Conservation (phyloP, 2,329 filamentous ascomycete genomes). For the Fusarium nisikadoi region DNA sequence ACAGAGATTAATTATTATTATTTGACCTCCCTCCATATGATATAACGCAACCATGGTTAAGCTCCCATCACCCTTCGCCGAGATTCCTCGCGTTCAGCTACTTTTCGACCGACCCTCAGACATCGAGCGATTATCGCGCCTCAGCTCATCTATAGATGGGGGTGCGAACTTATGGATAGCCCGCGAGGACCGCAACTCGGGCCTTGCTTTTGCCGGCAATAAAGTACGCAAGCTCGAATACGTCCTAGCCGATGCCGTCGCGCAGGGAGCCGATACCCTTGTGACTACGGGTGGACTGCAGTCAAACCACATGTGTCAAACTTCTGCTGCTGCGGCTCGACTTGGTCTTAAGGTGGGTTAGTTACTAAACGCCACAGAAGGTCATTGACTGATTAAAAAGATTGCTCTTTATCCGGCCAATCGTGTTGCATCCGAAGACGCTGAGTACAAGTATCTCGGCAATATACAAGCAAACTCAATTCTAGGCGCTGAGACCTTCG, state of each 20-base stretch:
- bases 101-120: conserved; percentile 22
- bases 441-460: conserved; percentile 21
- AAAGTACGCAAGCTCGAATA: conserved; percentile 32
- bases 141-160: conserved; percentile 1
- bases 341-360: conserved; percentile 17
- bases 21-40: neutral
- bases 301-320: conserved; percentile 34
- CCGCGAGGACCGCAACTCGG: conserved; percentile 30
- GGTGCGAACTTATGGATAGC: conserved; percentile 13
- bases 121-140: conserved; percentile 19
- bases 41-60: neutral
- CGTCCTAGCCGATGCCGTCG: conserved; percentile 23
- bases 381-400: neutral
- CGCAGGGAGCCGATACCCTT: conserved; percentile 21
- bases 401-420: conserved; percentile 25
- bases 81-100: conserved; percentile 22
- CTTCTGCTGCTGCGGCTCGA: conserved; percentile 24
- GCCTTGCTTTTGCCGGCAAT: conserved; percentile 30
- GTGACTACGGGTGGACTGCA: conserved; percentile 28
- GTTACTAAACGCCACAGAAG: accelerated
- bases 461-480: conserved; percentile 23
- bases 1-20: neutral
- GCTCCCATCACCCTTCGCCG: conserved; percentile 10
- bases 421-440: neutral
- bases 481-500: conserved; percentile 25